A percentile compares a stretch with the other conserved stretches of the same genome.
phyloP scores from a whole-genome alignment of 2,329 filamentous ascomycete species.

The Emmonsiellopsis sp. region DNA sequence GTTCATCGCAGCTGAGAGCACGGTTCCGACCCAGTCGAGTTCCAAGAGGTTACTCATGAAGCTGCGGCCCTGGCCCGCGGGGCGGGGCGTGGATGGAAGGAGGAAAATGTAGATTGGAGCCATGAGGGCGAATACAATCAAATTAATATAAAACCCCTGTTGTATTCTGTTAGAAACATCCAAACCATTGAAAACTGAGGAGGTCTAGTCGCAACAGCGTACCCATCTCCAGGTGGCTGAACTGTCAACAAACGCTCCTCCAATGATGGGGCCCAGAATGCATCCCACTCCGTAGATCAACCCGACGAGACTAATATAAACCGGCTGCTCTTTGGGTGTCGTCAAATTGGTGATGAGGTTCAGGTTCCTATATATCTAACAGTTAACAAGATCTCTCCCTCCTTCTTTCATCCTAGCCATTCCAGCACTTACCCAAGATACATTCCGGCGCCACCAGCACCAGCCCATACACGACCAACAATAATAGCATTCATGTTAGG shows the following conservation, averaged over 20 bases:
- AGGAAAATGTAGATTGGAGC: constrained; percentile 37
- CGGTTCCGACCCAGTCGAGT: constrained; percentile 38
- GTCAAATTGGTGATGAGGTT: constrained; percentile 19
- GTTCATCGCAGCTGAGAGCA: constrained; percentile 34
- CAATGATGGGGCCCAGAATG: constrained; percentile 31
- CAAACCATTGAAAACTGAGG: not conserved
- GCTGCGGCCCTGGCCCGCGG: constrained; percentile 13
- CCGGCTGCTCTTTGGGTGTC: constrained; percentile 15
- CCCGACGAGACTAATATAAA: constrained; percentile 27
- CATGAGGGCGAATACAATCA: constrained; percentile 36
- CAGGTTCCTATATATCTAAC: constrained; percentile 13
- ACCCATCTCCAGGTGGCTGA: constrained; percentile 28
- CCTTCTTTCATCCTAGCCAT: too few relatives aligned
- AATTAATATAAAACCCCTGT: constrained; percentile 44
- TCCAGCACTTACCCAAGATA: constrained; percentile 17
- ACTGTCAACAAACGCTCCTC: constrained; percentile 24
- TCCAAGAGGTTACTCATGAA: constrained; percentile 14
- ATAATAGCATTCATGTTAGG: constrained; percentile 41
- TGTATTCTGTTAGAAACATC: not conserved
- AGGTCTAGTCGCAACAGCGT: not conserved
- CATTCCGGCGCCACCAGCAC: constrained; percentile 25
- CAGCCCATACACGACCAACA: constrained; percentile 28
- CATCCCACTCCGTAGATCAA: constrained; percentile 29
- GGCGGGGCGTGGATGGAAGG: constrained; percentile 22
- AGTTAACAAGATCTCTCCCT: too few relatives aligned